Base-by-base conservation (phyloP, 495 filamentous ascomycete genomes). In the Penicillium herquei region DNA sequence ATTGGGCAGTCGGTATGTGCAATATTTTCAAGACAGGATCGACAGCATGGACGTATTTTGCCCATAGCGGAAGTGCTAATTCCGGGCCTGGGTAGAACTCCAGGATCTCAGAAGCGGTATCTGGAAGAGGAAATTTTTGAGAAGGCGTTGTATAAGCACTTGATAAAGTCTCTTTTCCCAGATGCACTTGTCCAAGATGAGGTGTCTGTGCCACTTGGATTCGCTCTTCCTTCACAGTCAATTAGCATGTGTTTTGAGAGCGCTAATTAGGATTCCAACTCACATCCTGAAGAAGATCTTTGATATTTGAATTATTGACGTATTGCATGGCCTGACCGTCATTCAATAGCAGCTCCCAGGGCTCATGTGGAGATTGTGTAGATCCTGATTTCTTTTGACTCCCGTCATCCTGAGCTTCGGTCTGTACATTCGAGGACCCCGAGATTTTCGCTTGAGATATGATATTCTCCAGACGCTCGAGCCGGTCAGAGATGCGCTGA, bases 11-110 rank as follows among this genome's bases (percentile, higher is more conserved):
- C 1, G 85, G 85, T 14, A 81, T 81, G 64, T 88, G 86, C 56
- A 87, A 79, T 33, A 87, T 65, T 65, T 87, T 88, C 42, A 78
- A 77, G 43, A 88, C 64, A 0, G 86, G 86, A 69, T 87, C 82
- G 53, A 87, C 80, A 53, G 79, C 78, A 51, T 81, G 76, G 12
- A 85, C 73, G 59, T 77, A 87, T 8, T 76, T 73, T 58, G 86
- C 81, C 85, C 86, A 88, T 12, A 89, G 68, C 43, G 72, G 69
- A 55, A 90, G 81, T n/a, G 88, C 82, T 39, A 88, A 83, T 50
- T 87, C 78, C 9, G 84, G 68, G 6, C 72, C 65, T 6, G 86
- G 86, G 70, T 90, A 86, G 26, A 81, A 69, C 44, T 52, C 47
- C 9, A 58, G 32, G 12, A 54, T 30, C 7, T 49, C 50, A 35